Base-by-base conservation (phyloP, 306 rosid species). In the Quillaja saponaria region DNA sequence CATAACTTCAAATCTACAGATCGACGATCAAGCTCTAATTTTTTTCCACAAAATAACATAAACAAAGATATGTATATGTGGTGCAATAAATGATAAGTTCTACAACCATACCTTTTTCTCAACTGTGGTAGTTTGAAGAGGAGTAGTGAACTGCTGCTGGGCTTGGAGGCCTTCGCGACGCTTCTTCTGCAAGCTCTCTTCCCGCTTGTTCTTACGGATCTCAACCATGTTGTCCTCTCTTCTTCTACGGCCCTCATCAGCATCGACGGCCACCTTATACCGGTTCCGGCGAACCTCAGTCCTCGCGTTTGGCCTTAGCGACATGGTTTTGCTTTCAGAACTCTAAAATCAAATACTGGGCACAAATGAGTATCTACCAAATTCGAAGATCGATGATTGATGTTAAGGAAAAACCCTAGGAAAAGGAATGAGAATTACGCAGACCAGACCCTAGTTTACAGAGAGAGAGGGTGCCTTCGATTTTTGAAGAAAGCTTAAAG, bases 231-330 rank as follows among this genome's bases (percentile, higher is more conserved):
- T 84, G 72, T 90, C 97, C 76, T 90, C 97, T 50, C 97, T 75
- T 68, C 97, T 40, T 37, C 97, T 81, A 55, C 97, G 97, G 12
- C 97, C 95, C 66, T 90, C 97, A 4, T 90, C 97, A 20, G 97
- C 95, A 54, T 87, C 95, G 21, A 90, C 97, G 6, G 92, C 83
- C 58, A 84, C 95, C 83, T 90, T 90, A 84, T 90, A 90, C 19
- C 97, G 75, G 90, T 84, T 90, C 64, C 97, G 92, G 71, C 97
- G 97, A 64, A 84, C 90, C 77, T 90, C 95, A 10, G 92, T 82
- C 75, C 92, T 87, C 13, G 85, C 82, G 81, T 63, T 87, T 0
- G 97, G 95, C 77, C 95, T 82, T 61, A 90, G 82, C 68, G 97
- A 90, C 97, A 90, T 90, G 59, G 71, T 76, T 11, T n/a, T 9